Evolutionary conservation across 2,329 filamentous ascomycete species (phyloP).

Genomic region (Claviceps humidiphila): DNA sequence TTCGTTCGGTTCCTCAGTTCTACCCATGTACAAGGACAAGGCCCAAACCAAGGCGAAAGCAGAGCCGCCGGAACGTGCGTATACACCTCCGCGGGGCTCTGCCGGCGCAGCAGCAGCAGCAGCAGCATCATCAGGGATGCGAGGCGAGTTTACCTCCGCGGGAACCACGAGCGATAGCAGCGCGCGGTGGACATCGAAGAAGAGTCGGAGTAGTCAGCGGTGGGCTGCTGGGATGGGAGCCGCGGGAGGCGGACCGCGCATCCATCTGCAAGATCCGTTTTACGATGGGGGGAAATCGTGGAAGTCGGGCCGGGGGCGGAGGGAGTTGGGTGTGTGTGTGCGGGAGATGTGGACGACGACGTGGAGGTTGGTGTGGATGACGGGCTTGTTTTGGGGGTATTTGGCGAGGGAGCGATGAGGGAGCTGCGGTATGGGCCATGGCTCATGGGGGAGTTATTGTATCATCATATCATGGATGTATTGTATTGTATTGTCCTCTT

Average conservation of each 20-base stretch:
- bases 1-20: constrained; percentile 9
- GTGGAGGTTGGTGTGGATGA: constrained; percentile 51
- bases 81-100: not conserved
- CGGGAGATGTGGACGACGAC: constrained; percentile 49
- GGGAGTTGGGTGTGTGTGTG: constrained; percentile 31
- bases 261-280: constrained; percentile 33
- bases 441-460: too few relatives aligned
- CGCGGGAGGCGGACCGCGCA: constrained; percentile 31
- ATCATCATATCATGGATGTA: too few relatives aligned
- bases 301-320: constrained; percentile 14
- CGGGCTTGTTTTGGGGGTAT: constrained; percentile 51
- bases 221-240: constrained; percentile 28
- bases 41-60: constrained; percentile 37
- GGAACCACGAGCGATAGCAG: constrained; percentile 9
- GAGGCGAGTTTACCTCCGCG: constrained; percentile 10
- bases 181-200: constrained; percentile 14
- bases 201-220: constrained; percentile 14
- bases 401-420: constrained; percentile 48
- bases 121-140: constrained; percentile 7
- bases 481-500: not conserved
- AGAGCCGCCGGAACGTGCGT: not conserved
- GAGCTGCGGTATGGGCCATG: too few relatives aligned
- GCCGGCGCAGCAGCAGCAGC: constrained; percentile 3
- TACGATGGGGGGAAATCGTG: constrained; percentile 27
- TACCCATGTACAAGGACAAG: constrained; percentile 40